phyloP scores from a whole-genome alignment of 495 filamentous ascomycete genomes.

The Penicillium malachiteum region DNA sequence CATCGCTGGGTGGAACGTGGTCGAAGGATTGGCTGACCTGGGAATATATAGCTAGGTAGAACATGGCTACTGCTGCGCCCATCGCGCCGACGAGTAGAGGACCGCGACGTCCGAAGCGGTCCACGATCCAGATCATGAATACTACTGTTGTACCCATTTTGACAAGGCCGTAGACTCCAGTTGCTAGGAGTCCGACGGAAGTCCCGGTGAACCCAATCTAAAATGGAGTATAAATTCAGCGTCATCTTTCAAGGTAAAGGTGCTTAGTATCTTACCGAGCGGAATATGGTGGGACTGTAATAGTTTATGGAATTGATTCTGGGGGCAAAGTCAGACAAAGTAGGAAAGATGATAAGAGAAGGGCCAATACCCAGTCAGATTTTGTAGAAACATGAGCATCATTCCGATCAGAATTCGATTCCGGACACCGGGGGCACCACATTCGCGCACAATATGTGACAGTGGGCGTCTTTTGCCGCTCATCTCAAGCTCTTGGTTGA shows the following conservation, averaged over 20 bases:
- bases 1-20: conserved; percentile 22
- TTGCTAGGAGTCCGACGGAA: conserved; percentile 11
- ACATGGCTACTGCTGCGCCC: conserved; percentile 50
- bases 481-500: conserved; percentile 46
- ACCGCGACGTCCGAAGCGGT: conserved; percentile 17
- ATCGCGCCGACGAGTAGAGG: conserved; percentile 11
- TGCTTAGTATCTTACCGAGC: too few species aligned
- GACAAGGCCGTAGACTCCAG: conserved; percentile 22
- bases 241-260: too few species aligned
- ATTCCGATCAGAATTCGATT: conserved; percentile 7
- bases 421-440: conserved; percentile 17
- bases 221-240: too few species aligned
- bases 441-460: neutral
- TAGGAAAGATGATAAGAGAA: conserved; percentile 41
- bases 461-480: neutral
- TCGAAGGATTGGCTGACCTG: conserved; percentile 45
- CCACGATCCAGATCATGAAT: conserved; percentile 19
- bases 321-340: too few species aligned
- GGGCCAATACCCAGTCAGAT: conserved; percentile 35
- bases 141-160: conserved; percentile 11
- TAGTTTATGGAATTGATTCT: conserved; percentile 25
- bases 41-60: conserved; percentile 60
- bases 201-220: conserved; percentile 20
- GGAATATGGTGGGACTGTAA: conserved; percentile 25
- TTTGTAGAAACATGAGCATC: conserved; percentile 8